phyloP scores from a whole-genome alignment of 2,329 filamentous ascomycete genomes.

The Fusarium sp. region DNA sequence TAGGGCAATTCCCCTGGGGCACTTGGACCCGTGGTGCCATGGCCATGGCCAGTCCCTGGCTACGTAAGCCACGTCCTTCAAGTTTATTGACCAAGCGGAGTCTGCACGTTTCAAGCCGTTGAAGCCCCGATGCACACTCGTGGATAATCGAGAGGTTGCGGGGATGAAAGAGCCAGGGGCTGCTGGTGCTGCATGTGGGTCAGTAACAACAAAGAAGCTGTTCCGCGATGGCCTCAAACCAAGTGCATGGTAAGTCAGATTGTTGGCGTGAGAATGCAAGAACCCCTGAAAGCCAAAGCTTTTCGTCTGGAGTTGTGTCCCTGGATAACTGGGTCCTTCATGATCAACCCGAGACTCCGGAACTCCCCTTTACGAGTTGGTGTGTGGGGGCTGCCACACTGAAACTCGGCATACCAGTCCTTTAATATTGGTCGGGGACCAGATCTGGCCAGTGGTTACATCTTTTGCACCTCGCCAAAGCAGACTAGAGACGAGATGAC shows the following conservation, averaged over 20 bases:
- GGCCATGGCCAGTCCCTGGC: not conserved
- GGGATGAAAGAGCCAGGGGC: constrained; percentile 22
- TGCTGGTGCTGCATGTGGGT: not conserved
- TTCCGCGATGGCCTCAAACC: constrained; percentile 18
- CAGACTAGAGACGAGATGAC: constrained; percentile 34
- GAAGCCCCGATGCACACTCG: constrained; percentile 17
- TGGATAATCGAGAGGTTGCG: constrained; percentile 18
- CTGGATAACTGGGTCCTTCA: not conserved
- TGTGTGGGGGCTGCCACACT: constrained; percentile 37
- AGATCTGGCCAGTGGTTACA: constrained; percentile 30
- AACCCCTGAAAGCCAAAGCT: not conserved
- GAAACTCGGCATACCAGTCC: constrained; percentile 26
- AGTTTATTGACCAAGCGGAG: constrained; percentile 30
- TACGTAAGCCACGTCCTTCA: constrained; percentile 24
- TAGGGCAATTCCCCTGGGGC: not conserved
- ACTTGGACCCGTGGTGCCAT: constrained; percentile 23
- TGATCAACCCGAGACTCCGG: constrained; percentile 20
- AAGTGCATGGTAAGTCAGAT: constrained; percentile 1
- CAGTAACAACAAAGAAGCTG: constrained; percentile 9
- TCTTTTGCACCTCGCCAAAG: constrained; percentile 11
- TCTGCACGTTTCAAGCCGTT: constrained; percentile 28
- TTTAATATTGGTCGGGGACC: constrained; percentile 22
- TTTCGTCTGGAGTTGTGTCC: not conserved
- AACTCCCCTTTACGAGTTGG: constrained; percentile 1
- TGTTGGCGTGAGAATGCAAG: not conserved